Evolutionary conservation across 2,329 filamentous ascomycete genomes (phyloP).

Genomic region (Lithohypha guttulata): DNA sequence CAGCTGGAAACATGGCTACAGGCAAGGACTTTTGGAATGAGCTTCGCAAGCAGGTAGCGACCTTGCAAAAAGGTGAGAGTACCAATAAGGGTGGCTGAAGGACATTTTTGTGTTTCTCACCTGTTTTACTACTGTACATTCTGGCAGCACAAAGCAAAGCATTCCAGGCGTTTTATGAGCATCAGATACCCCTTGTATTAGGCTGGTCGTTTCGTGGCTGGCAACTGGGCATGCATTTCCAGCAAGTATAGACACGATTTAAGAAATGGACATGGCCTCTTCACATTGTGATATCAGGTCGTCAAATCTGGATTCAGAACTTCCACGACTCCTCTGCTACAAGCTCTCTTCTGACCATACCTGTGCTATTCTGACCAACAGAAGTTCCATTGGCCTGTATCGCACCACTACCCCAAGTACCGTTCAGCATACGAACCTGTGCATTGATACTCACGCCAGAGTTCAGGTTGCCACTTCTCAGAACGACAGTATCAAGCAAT

Average conservation of each 20-base stretch:
- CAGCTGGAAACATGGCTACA: slow-evolving; percentile 38
- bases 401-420: slow-evolving; percentile 1
- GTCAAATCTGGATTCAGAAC: too few relatives aligned
- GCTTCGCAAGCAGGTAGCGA: slow-evolving; percentile 36
- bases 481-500: slow-evolving; percentile 3
- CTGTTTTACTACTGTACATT: neutral
- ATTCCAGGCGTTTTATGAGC: neutral
- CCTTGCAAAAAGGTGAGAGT: slow-evolving; percentile 27
- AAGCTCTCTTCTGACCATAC: too few relatives aligned
- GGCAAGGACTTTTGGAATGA: slow-evolving; percentile 42
- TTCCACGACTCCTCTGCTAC: too few relatives aligned
- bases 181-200: slow-evolving; percentile 1
- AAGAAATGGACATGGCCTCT: too few relatives aligned
- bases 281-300: too few relatives aligned
- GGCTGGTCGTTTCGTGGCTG: too few relatives aligned
- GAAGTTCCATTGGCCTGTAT: neutral
- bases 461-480: neutral
- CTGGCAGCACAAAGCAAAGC: neutral
- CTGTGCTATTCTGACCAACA: neutral
- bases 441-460: neutral
- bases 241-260: too few relatives aligned
- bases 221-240: too few relatives aligned
- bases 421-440: neutral
- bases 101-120: too few relatives aligned
- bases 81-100: slow-evolving; percentile 20